Percentiles rank a stretch among this genome's conserved stretches.
These are phyloP conservation scores for Fusarium albosuccineum DNA, from an alignment of 2,329 filamentous ascomycete species.

Conservation along the genomic window DNA sequence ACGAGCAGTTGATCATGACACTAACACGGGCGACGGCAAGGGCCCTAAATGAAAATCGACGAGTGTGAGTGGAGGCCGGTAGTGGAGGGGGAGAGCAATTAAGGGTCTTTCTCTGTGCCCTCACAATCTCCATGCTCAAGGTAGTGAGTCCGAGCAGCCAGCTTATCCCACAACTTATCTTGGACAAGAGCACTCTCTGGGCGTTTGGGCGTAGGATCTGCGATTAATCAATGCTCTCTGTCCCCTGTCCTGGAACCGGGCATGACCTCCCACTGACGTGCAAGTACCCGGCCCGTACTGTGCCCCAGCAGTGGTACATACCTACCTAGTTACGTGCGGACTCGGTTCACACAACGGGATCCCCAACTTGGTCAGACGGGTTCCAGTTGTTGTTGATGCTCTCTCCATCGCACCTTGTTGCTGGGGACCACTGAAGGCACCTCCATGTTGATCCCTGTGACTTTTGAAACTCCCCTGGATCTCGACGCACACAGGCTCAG, in stretches of 20 bases:
- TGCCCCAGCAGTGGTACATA: constrained; percentile 14
- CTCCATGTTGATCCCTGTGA: constrained; percentile 46
- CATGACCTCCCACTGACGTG: constrained; percentile 7
- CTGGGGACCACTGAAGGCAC: constrained; percentile 30
- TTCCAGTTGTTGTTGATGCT: constrained; percentile 25
- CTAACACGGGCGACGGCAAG: constrained; percentile 25
- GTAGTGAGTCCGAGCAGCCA: constrained; percentile 19
- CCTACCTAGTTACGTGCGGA: not conserved
- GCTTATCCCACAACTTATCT: not conserved
- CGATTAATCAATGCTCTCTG: constrained; percentile 12
- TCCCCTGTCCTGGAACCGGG: constrained; percentile 7
- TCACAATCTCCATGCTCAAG: constrained; percentile 39
- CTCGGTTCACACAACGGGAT: constrained; percentile 8
- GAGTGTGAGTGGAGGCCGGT: constrained; percentile 39
- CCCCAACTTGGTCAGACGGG: constrained; percentile 15
- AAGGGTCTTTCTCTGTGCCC: constrained; percentile 38
- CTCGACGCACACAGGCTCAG: constrained; percentile 26
- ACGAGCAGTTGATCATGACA: constrained; percentile 34
- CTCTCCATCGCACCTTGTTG: constrained; percentile 14
- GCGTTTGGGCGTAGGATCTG: constrained; percentile 13
- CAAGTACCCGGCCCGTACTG: constrained; percentile 19
- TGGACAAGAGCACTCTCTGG: not conserved
- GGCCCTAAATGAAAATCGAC: constrained; percentile 11
- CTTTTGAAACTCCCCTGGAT: constrained; percentile 48
- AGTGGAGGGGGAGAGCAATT: constrained; percentile 40